These are phyloP conservation scores for Ambispora gerdemannii DNA, from an alignment of 192 early-diverging fungal species.

Conservation along the genomic window DNA sequence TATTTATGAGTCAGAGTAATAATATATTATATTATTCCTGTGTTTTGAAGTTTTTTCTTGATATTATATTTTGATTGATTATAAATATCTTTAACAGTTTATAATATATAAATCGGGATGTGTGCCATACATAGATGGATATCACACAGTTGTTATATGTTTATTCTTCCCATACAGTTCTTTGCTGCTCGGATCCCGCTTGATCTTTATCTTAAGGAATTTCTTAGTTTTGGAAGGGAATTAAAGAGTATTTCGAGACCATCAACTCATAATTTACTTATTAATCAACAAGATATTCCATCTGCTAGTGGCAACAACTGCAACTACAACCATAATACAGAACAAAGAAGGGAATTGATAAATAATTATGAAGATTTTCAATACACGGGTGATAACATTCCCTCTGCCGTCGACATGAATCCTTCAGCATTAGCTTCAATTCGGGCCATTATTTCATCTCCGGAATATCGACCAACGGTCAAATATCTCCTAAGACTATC, in stretches of 20 bases:
- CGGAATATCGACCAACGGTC: not conserved
- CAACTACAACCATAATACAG: too few relatives aligned
- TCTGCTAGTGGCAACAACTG: too few relatives aligned
- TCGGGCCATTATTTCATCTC: conserved; percentile 8
- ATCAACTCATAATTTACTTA: not conserved
- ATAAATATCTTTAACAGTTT: conserved; percentile 31
- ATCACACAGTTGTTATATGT: conserved; percentile 40
- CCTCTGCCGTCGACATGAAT: not conserved
- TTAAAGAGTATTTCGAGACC: not conserved
- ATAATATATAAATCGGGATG: conserved; percentile 30
- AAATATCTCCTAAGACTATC: conserved; percentile 35
- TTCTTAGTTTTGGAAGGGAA: conserved; percentile 24
- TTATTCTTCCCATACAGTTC: conserved; percentile 44
- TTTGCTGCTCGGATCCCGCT: not conserved
- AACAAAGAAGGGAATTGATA: too few relatives aligned
- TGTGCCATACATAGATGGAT: conserved; percentile 39
- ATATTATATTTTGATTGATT: conserved; percentile 27
- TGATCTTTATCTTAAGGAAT: not conserved
- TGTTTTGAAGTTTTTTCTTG: conserved; percentile 15
- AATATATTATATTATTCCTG: conserved; percentile 16
- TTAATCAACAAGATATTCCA: too few relatives aligned
- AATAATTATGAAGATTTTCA: not conserved
- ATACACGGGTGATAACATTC: not conserved
- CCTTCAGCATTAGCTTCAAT: not conserved
- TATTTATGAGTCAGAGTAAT: conserved; percentile 33